Base-by-base conservation (phyloP, 2,329 filamentous ascomycete genomes). In the Botrytis squamosa region DNA sequence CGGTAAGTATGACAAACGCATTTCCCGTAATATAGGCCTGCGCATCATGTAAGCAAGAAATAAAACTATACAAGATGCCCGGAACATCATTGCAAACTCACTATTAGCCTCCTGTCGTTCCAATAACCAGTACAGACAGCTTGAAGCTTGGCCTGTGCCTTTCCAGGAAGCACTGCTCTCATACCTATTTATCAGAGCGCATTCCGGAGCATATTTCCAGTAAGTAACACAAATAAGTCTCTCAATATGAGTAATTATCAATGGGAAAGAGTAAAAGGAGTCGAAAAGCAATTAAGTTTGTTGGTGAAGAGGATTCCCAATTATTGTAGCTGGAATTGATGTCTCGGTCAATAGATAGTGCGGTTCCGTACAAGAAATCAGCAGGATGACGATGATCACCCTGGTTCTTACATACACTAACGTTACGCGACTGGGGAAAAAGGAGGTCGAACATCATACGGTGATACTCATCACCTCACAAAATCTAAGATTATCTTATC, bases 11-110 rank as follows among this genome's bases (percentile, higher is more conserved):
- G 71, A 96, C 90, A 77, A 98, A 89, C 75, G 93, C 93, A 83
- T 92, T 93, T 80, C 95, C 95, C 75, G 93, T 96, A 77, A 98
- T 92, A 84, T 98, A 99, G 70, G 90, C 89, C 93, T 97, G 80
- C 46, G 49, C 66, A 44, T 69, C 44, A 63, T 18, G 36, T 79
- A 46, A 78, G 72, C 55, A 75, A 29, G 52, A 57, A 29, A 65
- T 10, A 22, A 73, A 64, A 40, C 59, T 12, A 33, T 67, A 33
- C 4, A 36, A n/a, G 18, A 14, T n/a, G 46, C 38, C 29, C 33
- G 44, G 7, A n/a, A 44, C 7, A 71, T 72, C 70, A 76, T 89
- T 85, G 42, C 5, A 64, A 46, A 73, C 71, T 71, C 85, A 93
- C 93, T 82, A 93, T 90, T 77, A 95, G 87, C 78, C 92, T 90